These are phyloP conservation scores for Aspergillus heteromorphus DNA, from an alignment of 495 filamentous ascomycete genomes.

Conservation along the genomic window DNA sequence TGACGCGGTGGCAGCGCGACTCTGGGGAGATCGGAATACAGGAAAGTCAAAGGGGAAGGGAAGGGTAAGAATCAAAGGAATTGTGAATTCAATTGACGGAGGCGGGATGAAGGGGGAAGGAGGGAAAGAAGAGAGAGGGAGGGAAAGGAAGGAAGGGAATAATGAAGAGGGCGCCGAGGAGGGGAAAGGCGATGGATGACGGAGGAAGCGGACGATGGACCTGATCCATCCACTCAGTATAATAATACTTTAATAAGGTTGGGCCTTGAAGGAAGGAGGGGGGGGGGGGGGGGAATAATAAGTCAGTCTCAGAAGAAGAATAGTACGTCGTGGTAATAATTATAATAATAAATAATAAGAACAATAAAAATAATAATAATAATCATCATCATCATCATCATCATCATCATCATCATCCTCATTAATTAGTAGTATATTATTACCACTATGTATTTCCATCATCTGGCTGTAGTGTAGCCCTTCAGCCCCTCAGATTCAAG, in stretches of 20 bases:
- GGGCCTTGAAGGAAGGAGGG: background rate
- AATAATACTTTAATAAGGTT: background rate
- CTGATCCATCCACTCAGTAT: background rate
- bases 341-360: background rate
- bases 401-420: too few relatives aligned
- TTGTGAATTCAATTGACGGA: background rate
- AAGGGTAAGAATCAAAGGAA: background rate
- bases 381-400: too few relatives aligned
- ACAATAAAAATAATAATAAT: background rate
- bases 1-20: slow-evolving; percentile 18
- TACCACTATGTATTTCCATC: too few relatives aligned
- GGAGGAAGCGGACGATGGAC: background rate
- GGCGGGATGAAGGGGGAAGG: slow-evolving; percentile 3
- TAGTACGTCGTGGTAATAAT: too few relatives aligned
- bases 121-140: background rate
- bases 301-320: too few relatives aligned
- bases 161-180: background rate
- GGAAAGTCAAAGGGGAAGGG: background rate
- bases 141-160: slow-evolving; percentile 2
- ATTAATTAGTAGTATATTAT: too few relatives aligned
- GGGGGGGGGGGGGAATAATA: background rate
- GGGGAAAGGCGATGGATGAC: slow-evolving; percentile 3
- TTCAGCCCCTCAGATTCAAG: too few relatives aligned
- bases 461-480: too few relatives aligned
- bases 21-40: background rate